A percentile compares a stretch with the other conserved stretches of the same genome.
Evolutionary conservation across 306 rosid species (phyloP).

Genomic region (Prunus salicina): DNA sequence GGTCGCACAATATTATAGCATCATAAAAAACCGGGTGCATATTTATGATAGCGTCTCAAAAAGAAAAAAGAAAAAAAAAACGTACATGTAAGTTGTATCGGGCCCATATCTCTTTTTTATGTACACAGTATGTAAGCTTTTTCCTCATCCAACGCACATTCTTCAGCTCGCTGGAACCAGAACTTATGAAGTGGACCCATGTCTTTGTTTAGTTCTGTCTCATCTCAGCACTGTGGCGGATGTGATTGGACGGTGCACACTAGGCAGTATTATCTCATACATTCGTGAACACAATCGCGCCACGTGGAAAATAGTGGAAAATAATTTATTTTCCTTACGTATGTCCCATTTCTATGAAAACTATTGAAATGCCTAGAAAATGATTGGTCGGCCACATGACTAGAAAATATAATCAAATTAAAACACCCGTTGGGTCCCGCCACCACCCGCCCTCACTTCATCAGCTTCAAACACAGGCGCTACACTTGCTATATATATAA

Average conservation of each 20-base stretch:
- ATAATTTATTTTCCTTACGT: background rate
- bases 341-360: background rate
- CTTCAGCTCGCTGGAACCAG: background rate
- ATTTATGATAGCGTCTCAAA: no score
- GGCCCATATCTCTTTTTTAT: no score
- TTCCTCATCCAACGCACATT: no score
- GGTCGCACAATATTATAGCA: no score
- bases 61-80: no score
- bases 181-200: background rate
- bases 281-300: conserved; percentile 14
- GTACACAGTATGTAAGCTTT: no score
- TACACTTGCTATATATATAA: background rate
- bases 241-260: conserved; percentile 18
- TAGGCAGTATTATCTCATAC: background rate
- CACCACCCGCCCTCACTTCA: conserved; percentile 16
- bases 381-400: conserved; percentile 33
- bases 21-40: no score
- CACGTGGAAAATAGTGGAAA: conserved; percentile 3
- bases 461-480: background rate
- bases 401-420: background rate
- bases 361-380: background rate
- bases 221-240: background rate
- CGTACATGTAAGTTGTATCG: no score
- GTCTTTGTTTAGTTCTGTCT: background rate
- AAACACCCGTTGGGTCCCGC: conserved; percentile 22